phyloP scores from a whole-genome alignment of 2,329 filamentous ascomycete genomes.

The Sporothrix curviconia region DNA sequence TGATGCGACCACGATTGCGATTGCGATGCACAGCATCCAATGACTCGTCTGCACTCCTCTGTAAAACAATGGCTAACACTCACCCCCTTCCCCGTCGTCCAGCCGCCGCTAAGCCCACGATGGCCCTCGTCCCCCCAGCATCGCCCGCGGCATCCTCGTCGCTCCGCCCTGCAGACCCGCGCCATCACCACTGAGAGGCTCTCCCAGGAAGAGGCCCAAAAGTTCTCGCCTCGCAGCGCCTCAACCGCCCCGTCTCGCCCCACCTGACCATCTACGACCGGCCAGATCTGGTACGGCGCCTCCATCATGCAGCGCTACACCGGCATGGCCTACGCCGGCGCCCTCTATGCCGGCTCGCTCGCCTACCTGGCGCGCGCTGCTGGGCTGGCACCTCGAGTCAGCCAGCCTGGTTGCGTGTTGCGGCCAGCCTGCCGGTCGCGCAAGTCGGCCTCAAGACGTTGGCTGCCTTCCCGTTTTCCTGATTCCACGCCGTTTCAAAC shows the following conservation, averaged over 20 bases:
- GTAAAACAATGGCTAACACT: no score
- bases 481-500: constrained; percentile 51
- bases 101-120: constrained; percentile 38
- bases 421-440: constrained; percentile 52
- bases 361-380: constrained; percentile 71
- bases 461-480: constrained; percentile 53
- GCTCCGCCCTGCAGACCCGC: constrained; percentile 34
- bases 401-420: constrained; percentile 54
- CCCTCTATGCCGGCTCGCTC: constrained; percentile 71
- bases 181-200: constrained; percentile 52
- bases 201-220: constrained; percentile 44
- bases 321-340: constrained; percentile 63
- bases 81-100: neutral
- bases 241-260: constrained; percentile 72
- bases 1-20: no score
- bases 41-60: no score
- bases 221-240: constrained; percentile 77
- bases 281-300: constrained; percentile 77
- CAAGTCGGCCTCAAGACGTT: constrained; percentile 53
- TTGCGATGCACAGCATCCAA: no score
- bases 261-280: constrained; percentile 79
- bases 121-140: constrained; percentile 42
- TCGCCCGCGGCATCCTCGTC: constrained; percentile 41
- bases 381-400: constrained; percentile 58
- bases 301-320: constrained; percentile 75